Base-by-base conservation (phyloP, 306 rosid species). In the Hippophae gyantsensis region DNA sequence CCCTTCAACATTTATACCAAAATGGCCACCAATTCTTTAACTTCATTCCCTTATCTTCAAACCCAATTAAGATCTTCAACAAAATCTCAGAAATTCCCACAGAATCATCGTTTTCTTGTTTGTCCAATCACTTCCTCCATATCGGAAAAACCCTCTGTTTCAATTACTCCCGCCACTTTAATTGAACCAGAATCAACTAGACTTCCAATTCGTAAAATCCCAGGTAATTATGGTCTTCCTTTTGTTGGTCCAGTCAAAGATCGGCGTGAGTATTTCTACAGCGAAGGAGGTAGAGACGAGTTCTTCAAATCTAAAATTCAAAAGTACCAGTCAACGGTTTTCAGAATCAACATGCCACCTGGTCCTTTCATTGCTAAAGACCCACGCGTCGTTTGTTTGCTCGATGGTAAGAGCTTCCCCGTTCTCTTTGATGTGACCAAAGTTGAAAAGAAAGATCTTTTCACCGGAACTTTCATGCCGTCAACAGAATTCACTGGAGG, bases 401-500 rank as follows among this genome's bases (percentile, higher is more conserved):
- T 92, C 40, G 99, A 92, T 73, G 96, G 79, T 2, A 88, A 85
- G 64, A 76, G 85, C 54, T 92, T 92, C 62, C 93, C 95, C 0
- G 69, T 80, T 4, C 95, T 92, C 57, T 92, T 92, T 44, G 99
- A 92, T 62, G 60, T 64, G 11, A 49, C 77, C 11, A 83, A 85
- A 62, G 99, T 92, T 3, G 96, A 85, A 26, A 92, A 92, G 66
- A 80, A 64, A 2, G 85, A 92, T 55, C 63, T 92, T 43, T 92
- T 92, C 63, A 83, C 93, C 7, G 99, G 99, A 0, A 92, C 96
- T 27, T 92, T 14, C 78, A 80, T 88, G 88, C 99, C 99, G 0
- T 80, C 84, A 9, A 56, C 82, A 0, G 78, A 92, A 2, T 85
- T 92, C 81, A 92, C 99, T 58, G 96, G 96, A 9, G 96, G 99